These are phyloP conservation scores for Zarea fungicola DNA, from an alignment of 2,329 filamentous ascomycete genomes.

Conservation along the genomic window DNA sequence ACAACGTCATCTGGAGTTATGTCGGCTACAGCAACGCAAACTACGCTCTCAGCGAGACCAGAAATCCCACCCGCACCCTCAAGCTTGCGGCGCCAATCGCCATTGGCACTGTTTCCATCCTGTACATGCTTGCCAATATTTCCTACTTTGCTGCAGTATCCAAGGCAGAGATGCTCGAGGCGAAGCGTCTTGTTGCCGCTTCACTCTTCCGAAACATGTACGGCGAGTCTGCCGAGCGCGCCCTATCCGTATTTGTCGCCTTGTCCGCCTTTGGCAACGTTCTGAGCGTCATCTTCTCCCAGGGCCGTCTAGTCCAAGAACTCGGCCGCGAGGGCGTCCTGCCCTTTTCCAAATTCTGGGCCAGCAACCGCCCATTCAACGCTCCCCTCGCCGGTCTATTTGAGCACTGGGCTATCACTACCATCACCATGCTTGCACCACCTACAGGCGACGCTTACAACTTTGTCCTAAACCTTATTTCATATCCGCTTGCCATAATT, in stretches of 20 bases:
- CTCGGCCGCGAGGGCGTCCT: constrained; percentile 62
- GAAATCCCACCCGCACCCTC: constrained; percentile 58
- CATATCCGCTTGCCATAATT: constrained; percentile 56
- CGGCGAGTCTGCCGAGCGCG: constrained; percentile 49
- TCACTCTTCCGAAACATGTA: constrained; percentile 53
- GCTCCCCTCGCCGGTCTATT: constrained; percentile 57
- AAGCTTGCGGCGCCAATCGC: constrained; percentile 60
- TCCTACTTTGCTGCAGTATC: constrained; percentile 59
- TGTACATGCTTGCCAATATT: constrained; percentile 64
- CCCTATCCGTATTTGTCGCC: constrained; percentile 60
- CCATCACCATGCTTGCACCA: constrained; percentile 61
- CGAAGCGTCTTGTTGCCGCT: constrained; percentile 48
- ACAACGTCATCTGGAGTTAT: constrained; percentile 68
- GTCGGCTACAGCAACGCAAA: constrained; percentile 66
- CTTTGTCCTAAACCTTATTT: constrained; percentile 58
- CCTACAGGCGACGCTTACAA: constrained; percentile 64
- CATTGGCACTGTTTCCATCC: constrained; percentile 50
- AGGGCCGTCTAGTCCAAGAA: constrained; percentile 61
- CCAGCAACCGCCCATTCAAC: constrained; percentile 59
- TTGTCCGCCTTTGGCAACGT: constrained; percentile 65
- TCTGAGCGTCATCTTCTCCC: constrained; percentile 62
- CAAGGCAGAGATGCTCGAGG: constrained; percentile 46
- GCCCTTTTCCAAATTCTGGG: constrained; percentile 57
- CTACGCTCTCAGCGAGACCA: constrained; percentile 61
- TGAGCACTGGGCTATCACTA: constrained; percentile 58